Evolutionary conservation across 2,329 filamentous ascomycete genomes (phyloP), one percentile per base, ranked within the genome.

Genomic region (Apiospora phragmitis): DNA sequence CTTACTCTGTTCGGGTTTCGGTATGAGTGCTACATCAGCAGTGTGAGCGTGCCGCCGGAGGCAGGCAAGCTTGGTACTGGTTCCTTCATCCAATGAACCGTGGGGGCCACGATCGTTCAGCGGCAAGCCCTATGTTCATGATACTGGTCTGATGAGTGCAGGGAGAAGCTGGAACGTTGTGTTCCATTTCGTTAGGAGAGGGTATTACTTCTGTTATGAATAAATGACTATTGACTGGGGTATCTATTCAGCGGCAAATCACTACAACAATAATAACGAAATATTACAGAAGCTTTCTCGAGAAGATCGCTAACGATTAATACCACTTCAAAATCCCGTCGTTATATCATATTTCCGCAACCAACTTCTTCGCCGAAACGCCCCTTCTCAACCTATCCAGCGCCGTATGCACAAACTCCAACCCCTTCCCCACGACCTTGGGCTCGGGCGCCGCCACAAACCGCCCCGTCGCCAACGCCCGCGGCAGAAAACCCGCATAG

Each of bases 391-490:
- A n/a, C 2, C 35, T 49, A 47, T 74, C 71, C 68, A 74, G 24
- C 32, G 72, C 70, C 0, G 68, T 65, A 41, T 74, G 72, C 6
- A 72, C 66, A 42, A 45, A 42, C 16, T 72, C 71, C 14, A 75
- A 45, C 18, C 72, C 71, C 18, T 70, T 70, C 35, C 72, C 74
- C 3, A 73, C 76, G 5, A 82, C 74, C 1, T 69, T 66, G 3
- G 78, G 73, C 65, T 75, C 74, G 4, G 79, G 80, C 16, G 72
- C 71, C 9, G 74, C 71, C 45, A 75, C 70, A 35, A 75, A 80
- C 67, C 71, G 70, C 26, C 75, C 75, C 26, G 70, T 68, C 6
- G 70, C 74, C 29, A 82, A 69, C 0, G 79, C 79, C 14, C 69
- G 49, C 0, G 78, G 76, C 21, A 81, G 62, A 62, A 76, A 80